Evolutionary conservation across 305 asterid genomes (phyloP), one percentile per base, ranked within the genome.

Genomic region (Solanum hybrid): DNA sequence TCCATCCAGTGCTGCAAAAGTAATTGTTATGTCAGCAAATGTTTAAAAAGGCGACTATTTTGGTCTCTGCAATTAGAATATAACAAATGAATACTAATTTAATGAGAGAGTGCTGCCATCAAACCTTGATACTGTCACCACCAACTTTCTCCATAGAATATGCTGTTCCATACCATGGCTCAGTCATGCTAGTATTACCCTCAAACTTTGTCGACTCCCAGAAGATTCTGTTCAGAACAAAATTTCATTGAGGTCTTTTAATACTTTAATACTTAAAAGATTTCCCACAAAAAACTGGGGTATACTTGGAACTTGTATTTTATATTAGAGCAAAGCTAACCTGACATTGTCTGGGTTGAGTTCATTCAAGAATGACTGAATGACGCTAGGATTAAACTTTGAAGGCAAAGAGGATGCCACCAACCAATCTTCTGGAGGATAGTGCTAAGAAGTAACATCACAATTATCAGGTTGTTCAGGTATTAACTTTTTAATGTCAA

Each of bases 131-230:
- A 71, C 91, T 92, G 89, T 96, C 93, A 80, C 94, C 94, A 90
- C 92, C 85, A 87, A 96, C 90, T 91, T 91, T 92, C 92, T 95
- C 99, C 29, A 94, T 82, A 90, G 96, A 93, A 92, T 94, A 96
- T 82, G 95, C 94, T 22, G 99, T 97, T 92, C 99, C 98, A 92
- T 97, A 97, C 99, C 99, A 95, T 87, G 99, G 99, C 91, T 97
- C 99, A n/a, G 90, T 90, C 90, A 87, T 90, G 91, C 93, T 90
- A 10, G 96, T 91, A 51, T 91, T 92, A 85, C 97, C 99, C 93
- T 95, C 96, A 92, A 97, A 97, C 92, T 94, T 95, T 17, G 98
- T 93, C 9, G 99, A 97, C 93, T 94, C 99, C 99, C 99, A 96
- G 92, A 97, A 96, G 87, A 97, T 94, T 93, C 99, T 97, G 97